A percentile compares a stretch with the other conserved stretches of the same genome.
These are phyloP conservation scores for Dendrobium huoshanense DNA, from an alignment of 106 monocot genomes.

Conservation along the genomic window DNA sequence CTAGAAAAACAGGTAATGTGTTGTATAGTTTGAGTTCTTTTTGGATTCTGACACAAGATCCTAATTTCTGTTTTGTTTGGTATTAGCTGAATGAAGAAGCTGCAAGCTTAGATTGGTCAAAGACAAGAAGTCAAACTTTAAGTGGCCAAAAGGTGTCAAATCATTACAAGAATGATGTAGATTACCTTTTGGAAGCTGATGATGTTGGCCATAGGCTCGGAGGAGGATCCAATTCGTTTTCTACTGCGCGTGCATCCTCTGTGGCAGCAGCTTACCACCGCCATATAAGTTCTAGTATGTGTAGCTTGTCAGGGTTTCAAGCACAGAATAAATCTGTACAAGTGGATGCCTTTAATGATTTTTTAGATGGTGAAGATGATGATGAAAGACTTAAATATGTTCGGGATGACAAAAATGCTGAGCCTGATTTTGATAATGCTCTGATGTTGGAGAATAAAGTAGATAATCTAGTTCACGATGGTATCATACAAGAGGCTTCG, in stretches of 20 bases:
- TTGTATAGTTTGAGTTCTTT: neutral
- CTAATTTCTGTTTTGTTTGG: neutral
- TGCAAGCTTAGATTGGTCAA: constrained; percentile 80
- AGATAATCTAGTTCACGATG: neutral
- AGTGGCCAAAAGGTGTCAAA: constrained; percentile 41
- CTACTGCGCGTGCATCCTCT: constrained; percentile 53
- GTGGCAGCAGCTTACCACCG: constrained; percentile 69
- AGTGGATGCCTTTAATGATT: neutral
- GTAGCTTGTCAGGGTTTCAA: neutral
- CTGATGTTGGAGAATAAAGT: neutral
- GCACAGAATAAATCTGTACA: neutral
- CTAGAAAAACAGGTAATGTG: constrained; percentile 72
- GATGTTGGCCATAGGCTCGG: constrained; percentile 56
- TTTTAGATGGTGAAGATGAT: constrained; percentile 37
- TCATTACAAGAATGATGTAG: constrained; percentile 35
- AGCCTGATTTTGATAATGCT: constrained; percentile 29
- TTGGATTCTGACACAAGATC: neutral
- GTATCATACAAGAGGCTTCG: too few species aligned
- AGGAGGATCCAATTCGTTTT: constrained; percentile 29
- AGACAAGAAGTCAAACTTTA: constrained; percentile 61
- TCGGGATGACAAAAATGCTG: constrained; percentile 11
- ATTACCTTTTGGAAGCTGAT: constrained; percentile 2
- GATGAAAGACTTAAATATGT: constrained; percentile 14
- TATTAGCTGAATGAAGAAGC: constrained; percentile 86
- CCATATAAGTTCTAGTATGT: constrained; percentile 13